These are phyloP conservation scores for Colletotrichum tanaceti DNA, from an alignment of 2,329 filamentous ascomycete genomes.

Conservation along the genomic window DNA sequence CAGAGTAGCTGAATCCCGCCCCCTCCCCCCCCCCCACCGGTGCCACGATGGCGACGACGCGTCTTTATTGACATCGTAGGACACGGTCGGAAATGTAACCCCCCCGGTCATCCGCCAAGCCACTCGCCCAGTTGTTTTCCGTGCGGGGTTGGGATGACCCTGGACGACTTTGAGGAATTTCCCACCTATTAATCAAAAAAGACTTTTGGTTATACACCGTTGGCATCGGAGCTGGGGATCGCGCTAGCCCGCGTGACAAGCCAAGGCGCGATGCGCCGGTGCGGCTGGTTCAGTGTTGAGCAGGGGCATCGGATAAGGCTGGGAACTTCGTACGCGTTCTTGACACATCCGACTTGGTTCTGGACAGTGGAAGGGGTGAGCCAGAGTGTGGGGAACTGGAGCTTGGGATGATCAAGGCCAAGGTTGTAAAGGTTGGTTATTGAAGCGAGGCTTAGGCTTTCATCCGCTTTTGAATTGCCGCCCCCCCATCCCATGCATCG, in stretches of 20 bases:
- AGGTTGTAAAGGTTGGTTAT: no score
- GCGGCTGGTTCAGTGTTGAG: neutral
- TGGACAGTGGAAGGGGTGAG: neutral
- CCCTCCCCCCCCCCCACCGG: no score
- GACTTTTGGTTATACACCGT: neutral
- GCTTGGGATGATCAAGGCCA: constrained; percentile 3
- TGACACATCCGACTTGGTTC: neutral
- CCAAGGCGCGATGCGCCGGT: neutral
- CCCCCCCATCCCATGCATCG: no score
- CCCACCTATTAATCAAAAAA: constrained; percentile 32
- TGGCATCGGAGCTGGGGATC: neutral
- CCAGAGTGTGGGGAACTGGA: neutral
- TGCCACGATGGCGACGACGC: neutral
- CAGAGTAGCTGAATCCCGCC: neutral
- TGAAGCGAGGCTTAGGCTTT: no score
- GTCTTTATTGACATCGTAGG: constrained; percentile 11
- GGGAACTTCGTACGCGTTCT: neutral
- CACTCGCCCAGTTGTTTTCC: constrained; percentile 31
- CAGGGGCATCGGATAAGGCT: constrained; percentile 36
- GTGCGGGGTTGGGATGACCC: constrained; percentile 36
- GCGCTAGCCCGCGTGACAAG: neutral
- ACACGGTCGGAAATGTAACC: constrained; percentile 31
- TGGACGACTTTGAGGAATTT: constrained; percentile 18
- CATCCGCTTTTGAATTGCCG: no score
- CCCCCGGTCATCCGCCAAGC: neutral